These are phyloP conservation scores for Penicillium atrosanguineum DNA, from an alignment of 495 filamentous ascomycete genomes.

Conservation along the genomic window DNA sequence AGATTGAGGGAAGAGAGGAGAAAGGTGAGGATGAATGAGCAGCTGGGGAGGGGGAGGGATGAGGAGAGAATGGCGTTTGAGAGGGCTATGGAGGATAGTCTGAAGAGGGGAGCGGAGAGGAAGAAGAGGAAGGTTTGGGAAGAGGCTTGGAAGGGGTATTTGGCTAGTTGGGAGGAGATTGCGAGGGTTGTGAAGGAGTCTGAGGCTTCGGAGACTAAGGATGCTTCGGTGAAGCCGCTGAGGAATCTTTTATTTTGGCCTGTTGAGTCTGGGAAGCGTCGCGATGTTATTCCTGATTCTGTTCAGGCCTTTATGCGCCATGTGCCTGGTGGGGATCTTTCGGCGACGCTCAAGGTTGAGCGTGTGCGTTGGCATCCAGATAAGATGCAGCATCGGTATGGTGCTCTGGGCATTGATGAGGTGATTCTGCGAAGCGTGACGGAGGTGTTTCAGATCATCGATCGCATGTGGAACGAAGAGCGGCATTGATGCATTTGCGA, in stretches of 20 bases:
- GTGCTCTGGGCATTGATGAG: constrained; percentile 61
- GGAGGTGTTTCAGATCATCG: constrained; percentile 87
- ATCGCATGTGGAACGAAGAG: constrained; percentile 70
- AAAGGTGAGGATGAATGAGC: constrained; percentile 40
- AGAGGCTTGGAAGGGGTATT: constrained; percentile 63
- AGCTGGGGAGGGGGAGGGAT: constrained; percentile 35
- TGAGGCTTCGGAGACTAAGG: not conserved
- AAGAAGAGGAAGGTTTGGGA: constrained; percentile 48
- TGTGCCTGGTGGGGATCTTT: constrained; percentile 45
- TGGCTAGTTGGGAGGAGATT: constrained; percentile 58
- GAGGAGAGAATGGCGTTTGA: constrained; percentile 37
- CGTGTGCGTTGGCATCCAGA: constrained; percentile 96
- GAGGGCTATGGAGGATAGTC: constrained; percentile 49
- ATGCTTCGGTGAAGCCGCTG: constrained; percentile 13
- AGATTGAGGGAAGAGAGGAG: constrained; percentile 56
- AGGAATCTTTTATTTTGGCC: constrained; percentile 74
- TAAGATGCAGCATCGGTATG: constrained; percentile 91
- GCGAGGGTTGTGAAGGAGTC: constrained; percentile 27
- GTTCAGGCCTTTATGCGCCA: constrained; percentile 63
- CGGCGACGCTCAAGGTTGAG: constrained; percentile 72
- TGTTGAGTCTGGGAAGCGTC: constrained; percentile 57
- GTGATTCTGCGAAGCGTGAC: constrained; percentile 75
- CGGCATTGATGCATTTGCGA: constrained; percentile 12
- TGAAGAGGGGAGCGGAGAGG: constrained; percentile 50
- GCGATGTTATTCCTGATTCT: constrained; percentile 59